phyloP scores from a whole-genome alignment of 352 stramenopile genomes.

The Globisporangium parvum region DNA sequence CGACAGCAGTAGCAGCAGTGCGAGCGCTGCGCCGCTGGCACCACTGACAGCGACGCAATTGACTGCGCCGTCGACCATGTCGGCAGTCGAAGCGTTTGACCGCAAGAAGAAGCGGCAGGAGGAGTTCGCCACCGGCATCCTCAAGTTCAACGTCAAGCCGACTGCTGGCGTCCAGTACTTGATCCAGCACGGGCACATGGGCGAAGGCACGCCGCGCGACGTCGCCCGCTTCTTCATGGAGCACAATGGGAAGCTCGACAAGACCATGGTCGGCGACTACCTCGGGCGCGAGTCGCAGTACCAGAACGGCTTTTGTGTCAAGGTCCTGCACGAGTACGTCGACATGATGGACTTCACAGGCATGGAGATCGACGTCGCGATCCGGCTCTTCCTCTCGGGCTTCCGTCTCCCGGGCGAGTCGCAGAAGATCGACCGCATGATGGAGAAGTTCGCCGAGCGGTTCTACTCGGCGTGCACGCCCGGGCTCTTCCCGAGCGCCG shows the following conservation, averaged over 20 bases:
- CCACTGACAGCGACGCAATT: conserved; percentile 11
- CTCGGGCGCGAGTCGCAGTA: conserved; percentile 96
- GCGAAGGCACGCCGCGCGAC: conserved; percentile 85
- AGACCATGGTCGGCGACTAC: conserved; percentile 97
- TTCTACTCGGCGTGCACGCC: conserved; percentile 68
- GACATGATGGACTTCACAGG: conserved; percentile 95
- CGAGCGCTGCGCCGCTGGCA: conserved; percentile 3
- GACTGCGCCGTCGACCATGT: conserved; percentile 42
- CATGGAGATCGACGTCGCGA: conserved; percentile 95
- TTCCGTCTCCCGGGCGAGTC: conserved; percentile 99
- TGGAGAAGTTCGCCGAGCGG: conserved; percentile 99
- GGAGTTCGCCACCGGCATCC: conserved; percentile 94
- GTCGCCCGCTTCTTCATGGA: conserved; percentile 94
- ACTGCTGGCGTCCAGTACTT: conserved; percentile 90
- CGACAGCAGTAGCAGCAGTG: conserved; percentile 22
- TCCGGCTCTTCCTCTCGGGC: conserved; percentile 95
- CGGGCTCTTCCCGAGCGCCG: conserved; percentile 91
- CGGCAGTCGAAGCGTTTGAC: conserved; percentile 94
- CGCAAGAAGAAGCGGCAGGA: conserved; percentile 95
- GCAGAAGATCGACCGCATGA: conserved; percentile 99
- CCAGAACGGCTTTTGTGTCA: conserved; percentile 88
- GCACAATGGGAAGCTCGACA: conserved; percentile 92
- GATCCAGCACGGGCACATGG: conserved; percentile 88
- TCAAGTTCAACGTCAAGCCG: conserved; percentile 98
- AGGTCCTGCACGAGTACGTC: conserved; percentile 96